Base-by-base conservation (phyloP, 805 yeast genomes). In the Ogataea degrootiae region DNA sequence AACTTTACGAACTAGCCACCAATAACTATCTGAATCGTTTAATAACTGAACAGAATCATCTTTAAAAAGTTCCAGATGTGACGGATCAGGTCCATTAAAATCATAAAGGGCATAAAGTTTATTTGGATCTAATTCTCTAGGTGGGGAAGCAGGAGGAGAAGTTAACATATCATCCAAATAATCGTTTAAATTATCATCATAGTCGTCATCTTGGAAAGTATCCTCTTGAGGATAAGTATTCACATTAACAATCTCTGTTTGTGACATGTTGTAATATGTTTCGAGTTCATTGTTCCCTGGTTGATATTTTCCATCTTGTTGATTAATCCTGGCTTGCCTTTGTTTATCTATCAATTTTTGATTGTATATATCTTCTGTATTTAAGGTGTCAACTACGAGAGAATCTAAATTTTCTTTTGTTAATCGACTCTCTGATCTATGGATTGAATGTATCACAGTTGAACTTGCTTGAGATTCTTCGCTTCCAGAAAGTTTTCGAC, bases 11-110 rank as follows among this genome's bases (percentile, higher is more conserved):
- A 94, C 92, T 11, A 92, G 72, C 98, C 99, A 94, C 99, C 99
- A 94, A 68, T 94, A 94, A 51, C 87, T 78, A 67, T 94, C 97
- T 42, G 86, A 83, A 61, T 94, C 99, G 61, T 89, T 90, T 34
- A 94, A 69, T 17, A 94, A 69, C 39, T 78, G 72, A 53, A 95
- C 92, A 1, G 95, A 83, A 58, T 89, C 96, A 60, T 92, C 91
- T 54, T 88, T 81, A 19, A 70, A 63, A 11, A 92, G 74, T 48
- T 85, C 81, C 55, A 96, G 85, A 67, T 92, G 99, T 41, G 94
- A 88, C 5, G 92, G 90, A 61, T 90, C 97, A 5, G 96, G 96
- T 1, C 97, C 98, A 44, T 75, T 76, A 58, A 94, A 92, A 43
- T 90, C 90, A 57, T 85, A 88, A 33, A 91, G 69, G 0, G 97